These are phyloP conservation scores for Aspergillus sp. DNA, from an alignment of 2,329 filamentous ascomycete genomes.

Conservation along the genomic window DNA sequence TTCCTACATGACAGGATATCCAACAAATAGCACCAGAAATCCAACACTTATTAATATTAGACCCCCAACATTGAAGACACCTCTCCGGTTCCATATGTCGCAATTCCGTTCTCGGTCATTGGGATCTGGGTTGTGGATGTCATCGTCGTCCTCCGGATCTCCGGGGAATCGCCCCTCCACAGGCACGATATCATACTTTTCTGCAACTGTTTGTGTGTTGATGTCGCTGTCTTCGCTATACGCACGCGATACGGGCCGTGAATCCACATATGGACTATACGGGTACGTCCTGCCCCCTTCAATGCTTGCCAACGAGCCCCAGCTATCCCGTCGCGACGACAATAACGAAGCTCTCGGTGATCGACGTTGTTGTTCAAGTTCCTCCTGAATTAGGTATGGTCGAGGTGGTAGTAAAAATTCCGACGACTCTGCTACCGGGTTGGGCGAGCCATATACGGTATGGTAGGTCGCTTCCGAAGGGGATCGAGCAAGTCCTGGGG, in stretches of 20 bases:
- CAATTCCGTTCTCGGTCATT: slow-evolving; percentile 59
- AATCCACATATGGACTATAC: slow-evolving; percentile 58
- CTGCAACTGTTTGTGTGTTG: slow-evolving; percentile 68
- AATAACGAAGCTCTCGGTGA: slow-evolving; percentile 48
- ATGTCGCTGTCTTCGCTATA: slow-evolving; percentile 62
- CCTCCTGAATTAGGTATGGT: slow-evolving; percentile 48
- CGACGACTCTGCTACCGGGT: slow-evolving; percentile 41
- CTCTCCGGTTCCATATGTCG: slow-evolving; percentile 61
- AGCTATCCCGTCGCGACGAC: slow-evolving; percentile 61
- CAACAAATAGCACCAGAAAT: slow-evolving; percentile 62
- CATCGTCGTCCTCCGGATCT: slow-evolving; percentile 70
- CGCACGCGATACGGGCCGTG: slow-evolving; percentile 53
- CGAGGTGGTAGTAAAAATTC: slow-evolving; percentile 38
- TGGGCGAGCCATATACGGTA: slow-evolving; percentile 45
- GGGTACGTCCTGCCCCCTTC: slow-evolving; percentile 47
- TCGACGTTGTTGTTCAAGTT: slow-evolving; percentile 40
- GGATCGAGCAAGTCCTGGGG: slow-evolving; percentile 8
- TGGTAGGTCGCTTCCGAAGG: slow-evolving; percentile 26
- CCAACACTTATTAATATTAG: slow-evolving; percentile 57
- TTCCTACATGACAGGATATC: slow-evolving; percentile 63
- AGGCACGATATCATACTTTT: slow-evolving; percentile 69
- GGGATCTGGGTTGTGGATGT: slow-evolving; percentile 65
- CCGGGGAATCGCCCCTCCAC: slow-evolving; percentile 65
- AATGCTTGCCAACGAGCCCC: slow-evolving; percentile 56
- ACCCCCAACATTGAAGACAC: slow-evolving; percentile 61